These are phyloP conservation scores for Russula brevipes DNA, from an alignment of 768 basidiomycete genomes.

Conservation along the genomic window DNA sequence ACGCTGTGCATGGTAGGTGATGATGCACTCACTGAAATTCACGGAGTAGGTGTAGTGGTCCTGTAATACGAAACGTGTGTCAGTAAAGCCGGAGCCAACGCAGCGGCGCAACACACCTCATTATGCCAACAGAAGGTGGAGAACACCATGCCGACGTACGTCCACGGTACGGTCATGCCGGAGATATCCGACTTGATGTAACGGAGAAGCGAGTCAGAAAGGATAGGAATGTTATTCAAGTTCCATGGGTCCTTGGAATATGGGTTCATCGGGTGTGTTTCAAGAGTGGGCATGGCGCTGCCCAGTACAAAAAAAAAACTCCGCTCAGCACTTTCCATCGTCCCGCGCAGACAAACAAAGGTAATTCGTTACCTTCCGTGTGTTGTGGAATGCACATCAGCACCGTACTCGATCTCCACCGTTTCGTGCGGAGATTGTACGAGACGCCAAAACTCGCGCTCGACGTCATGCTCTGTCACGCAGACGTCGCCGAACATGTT, in stretches of 20 bases:
- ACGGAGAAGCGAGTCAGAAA: conserved; percentile 86
- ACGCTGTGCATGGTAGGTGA: background rate
- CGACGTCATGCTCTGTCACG: conserved; percentile 88
- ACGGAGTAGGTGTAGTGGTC: conserved; percentile 98
- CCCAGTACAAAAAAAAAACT: conserved; percentile 9
- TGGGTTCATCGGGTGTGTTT: conserved; percentile 82
- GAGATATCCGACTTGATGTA: conserved; percentile 99
- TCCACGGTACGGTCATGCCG: conserved; percentile 99
- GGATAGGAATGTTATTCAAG: conserved; percentile 92
- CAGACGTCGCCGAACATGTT: conserved; percentile 53
- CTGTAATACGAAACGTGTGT: conserved; percentile 35
- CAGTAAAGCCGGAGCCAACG: conserved; percentile 10
- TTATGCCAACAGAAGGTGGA: conserved; percentile 99
- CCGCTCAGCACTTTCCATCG: background rate
- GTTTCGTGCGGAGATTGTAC: conserved; percentile 86
- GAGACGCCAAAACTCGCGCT: conserved; percentile 94
- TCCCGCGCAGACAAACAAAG: conserved; percentile 22
- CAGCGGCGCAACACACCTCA: conserved; percentile 47
- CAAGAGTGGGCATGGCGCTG: conserved; percentile 93
- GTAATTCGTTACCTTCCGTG: conserved; percentile 73
- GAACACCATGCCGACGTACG: conserved; percentile 98
- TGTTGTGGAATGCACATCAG: conserved; percentile 95
- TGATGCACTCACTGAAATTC: conserved; percentile 68
- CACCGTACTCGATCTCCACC: conserved; percentile 99
- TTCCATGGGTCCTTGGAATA: conserved; percentile 96